Conservation (phyloP, 352 stramenopile genomes). For the Pythium monospermum region DNA sequence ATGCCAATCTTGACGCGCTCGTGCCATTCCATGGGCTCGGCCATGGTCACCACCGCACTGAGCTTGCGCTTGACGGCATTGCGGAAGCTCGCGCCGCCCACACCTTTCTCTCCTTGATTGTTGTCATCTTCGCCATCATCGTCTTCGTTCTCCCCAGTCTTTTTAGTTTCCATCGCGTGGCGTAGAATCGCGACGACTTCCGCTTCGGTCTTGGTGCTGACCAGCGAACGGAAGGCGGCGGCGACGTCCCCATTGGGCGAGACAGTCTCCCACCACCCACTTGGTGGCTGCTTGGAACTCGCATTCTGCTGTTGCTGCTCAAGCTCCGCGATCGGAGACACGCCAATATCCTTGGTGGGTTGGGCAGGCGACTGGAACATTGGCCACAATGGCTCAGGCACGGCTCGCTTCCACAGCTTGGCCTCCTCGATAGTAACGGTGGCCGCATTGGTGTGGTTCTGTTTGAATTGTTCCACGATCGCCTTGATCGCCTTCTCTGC, state of each 20-base stretch:
- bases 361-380: not conserved
- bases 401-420: conserved; percentile 19
- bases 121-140: not conserved
- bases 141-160: not conserved
- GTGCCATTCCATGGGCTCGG: conserved; percentile 64
- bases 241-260: conserved; percentile 23
- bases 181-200: conserved; percentile 39
- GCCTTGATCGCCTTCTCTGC: conserved; percentile 12
- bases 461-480: conserved; percentile 23
- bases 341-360: conserved; percentile 19
- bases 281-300: not conserved
- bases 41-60: conserved; percentile 47
- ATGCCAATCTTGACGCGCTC: conserved; percentile 44
- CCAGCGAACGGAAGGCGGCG: conserved; percentile 30
- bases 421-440: conserved; percentile 1
- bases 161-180: not conserved
- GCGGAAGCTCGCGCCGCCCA: conserved; percentile 3
- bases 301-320: not conserved
- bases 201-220: conserved; percentile 31
- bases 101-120: not conserved
- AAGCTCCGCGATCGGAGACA: conserved; percentile 31
- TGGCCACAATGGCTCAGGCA: conserved; percentile 22
- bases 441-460: conserved; percentile 8
- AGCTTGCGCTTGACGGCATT: conserved; percentile 30
- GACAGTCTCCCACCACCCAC: conserved; percentile 12